Evolutionary conservation across 2,329 filamentous ascomycete genomes (phyloP), one percentile per base, ranked within the genome.

Genomic region (Cladobotryum protrusum): DNA sequence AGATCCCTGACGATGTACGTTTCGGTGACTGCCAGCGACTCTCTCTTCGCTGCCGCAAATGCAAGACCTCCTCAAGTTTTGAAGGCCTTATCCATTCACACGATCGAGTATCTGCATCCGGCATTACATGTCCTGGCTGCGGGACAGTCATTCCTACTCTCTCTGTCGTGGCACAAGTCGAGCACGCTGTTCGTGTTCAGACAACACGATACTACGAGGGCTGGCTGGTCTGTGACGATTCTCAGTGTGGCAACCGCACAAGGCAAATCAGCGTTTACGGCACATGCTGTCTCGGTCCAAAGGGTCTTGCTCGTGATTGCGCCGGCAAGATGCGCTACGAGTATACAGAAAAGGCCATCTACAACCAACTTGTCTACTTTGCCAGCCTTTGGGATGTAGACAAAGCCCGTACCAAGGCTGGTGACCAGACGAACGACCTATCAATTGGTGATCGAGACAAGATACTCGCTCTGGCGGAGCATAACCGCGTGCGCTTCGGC

Each of bases 251-350:
- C 24, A 87, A 84, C 63, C 85, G 89, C 50, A 97, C 93, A 2
- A 81, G 92, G 44, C 89, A 96, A 66, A 91, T 97, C 76, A 88
- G 83, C 60, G 93, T 99, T 36, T 96, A 95, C 66, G 93, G 93
- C 42, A 83, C 86, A 53, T 83, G 90, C 45, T 99, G 93, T 65
- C 76, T 97, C 5, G 93, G 93, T 0, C 89, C 92, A 14, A 85
- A 85, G 58, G 90, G 91, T 2, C 83, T 93, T 3, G 92, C 87
- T 0, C 80, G 84, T 49, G 91, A 89, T 49, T 99, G 93, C 66
- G 73, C 84, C 4, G 93, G 93, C 17, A 82, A 82, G 45, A 97
- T 99, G 91, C 74, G 80, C 18, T 96, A 91, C 65, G 90, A 95
- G 70, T 86, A 88, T 62, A 77, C 80, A 1, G 93, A 97, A 72